Evolutionary conservation across 1,284 basidiomycete genomes (phyloP), one percentile per base, ranked within the genome.

Genomic region (Ceratobasidium papillatum): DNA sequence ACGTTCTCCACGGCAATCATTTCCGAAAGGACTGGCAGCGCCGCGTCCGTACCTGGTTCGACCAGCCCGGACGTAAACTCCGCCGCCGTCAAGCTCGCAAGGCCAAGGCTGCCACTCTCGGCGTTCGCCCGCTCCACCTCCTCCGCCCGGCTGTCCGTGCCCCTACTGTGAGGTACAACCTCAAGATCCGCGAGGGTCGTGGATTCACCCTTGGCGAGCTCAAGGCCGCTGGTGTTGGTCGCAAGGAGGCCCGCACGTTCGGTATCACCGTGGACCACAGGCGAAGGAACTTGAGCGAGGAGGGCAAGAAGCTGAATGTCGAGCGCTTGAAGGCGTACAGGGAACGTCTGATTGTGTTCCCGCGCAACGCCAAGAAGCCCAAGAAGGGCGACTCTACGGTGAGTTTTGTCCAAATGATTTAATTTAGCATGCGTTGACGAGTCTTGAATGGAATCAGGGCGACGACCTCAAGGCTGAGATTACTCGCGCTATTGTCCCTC

Each of bases 11-110:
- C 85, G 88, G 86, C 82, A 96, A 96, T 87, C 96, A 98, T 84
- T 98, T 98, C 91, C 94, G 91, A 87, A 99, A 99, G 92, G 95
- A 98, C 85, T 98, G 95, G 95, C 94, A 97, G 85, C 89, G 91
- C 82, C 91, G 91, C 80, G 95, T 98, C 81, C 93, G 92, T 85
- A 97, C 94, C 82, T 96, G 96, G 97, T 99, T 99, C 84, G 94
- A 99, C 89, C 98, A 99, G 86, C 95, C 97, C 78, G 98, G 96
- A 76, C 94, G 94, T 84, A 99, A 99, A 88, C 94, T 97, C 85
- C 93, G 95, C 83, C 90, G 98, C 84, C 94, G 98, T 83, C 91
- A 88, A 77, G 95, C 96, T 68, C 94, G 98, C 84, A 91, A 94
- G 85, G 87, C 89, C 81, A 99, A 98, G 88, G 95, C 96, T 76